Conservation (phyloP, 73 alveolate genomes). For the Blepharisma stoltei region DNA sequence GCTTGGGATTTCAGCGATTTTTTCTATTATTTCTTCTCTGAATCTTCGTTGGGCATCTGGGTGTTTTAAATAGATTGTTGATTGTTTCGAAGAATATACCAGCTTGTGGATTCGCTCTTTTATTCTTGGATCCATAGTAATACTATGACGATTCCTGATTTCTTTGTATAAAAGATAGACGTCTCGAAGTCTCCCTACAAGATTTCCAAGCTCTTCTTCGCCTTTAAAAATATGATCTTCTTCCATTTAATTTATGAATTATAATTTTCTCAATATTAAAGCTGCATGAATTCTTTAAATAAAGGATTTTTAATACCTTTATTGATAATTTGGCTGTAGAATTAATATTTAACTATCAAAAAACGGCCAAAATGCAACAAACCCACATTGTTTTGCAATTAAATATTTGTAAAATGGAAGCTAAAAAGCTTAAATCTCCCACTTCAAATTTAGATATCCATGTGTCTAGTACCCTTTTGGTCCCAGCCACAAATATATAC, state of each 20-base stretch:
- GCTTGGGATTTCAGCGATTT: slow-evolving; percentile 8
- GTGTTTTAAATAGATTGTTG: neutral
- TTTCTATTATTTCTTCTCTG: slow-evolving; percentile 2
- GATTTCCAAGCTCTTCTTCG: slow-evolving; percentile 5
- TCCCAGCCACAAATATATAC: too few species aligned
- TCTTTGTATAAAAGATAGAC: slow-evolving; percentile 16
- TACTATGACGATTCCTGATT: slow-evolving; percentile 3
- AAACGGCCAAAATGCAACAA: too few species aligned
- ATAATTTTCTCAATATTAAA: too few species aligned
- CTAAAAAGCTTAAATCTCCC: too few species aligned
- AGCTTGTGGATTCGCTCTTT: slow-evolving; percentile 4
- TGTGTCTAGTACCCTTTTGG: too few species aligned
- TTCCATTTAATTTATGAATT: neutral
- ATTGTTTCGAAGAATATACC: slow-evolving; percentile 9
- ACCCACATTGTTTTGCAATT: too few species aligned
- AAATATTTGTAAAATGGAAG: too few species aligned
- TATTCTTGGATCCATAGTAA: slow-evolving; percentile 19
- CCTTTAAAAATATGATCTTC: slow-evolving; percentile 10
- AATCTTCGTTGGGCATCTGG: neutral
- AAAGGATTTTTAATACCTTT: too few species aligned
- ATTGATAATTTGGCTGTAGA: too few species aligned
- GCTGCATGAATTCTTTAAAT: too few species aligned
- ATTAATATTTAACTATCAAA: too few species aligned
- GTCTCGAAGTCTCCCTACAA: slow-evolving; percentile 5
- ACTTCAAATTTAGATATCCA: too few species aligned